These are phyloP conservation scores for Rosa chinensis DNA, from an alignment of 306 rosid species.

Conservation along the genomic window DNA sequence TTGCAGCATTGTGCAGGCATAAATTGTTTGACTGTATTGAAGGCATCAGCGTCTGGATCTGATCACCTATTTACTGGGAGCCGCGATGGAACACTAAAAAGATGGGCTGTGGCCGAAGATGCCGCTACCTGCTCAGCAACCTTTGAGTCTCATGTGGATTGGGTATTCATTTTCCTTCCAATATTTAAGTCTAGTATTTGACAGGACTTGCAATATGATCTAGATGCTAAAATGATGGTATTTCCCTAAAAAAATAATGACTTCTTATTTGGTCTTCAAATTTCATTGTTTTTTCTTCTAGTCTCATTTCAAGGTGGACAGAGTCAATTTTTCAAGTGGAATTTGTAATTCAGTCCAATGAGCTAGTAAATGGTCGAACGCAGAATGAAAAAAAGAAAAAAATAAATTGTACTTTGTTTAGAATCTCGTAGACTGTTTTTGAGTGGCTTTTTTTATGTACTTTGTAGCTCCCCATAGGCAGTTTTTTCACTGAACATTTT, in stretches of 20 bases:
- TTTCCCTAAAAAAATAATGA: background rate
- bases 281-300: background rate
- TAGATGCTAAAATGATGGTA: constrained; percentile 2
- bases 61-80: constrained; percentile 92
- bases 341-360: background rate
- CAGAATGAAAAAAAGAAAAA: background rate
- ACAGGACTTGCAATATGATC: background rate
- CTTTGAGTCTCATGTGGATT: constrained; percentile 98
- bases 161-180: constrained; percentile 57
- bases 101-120: constrained; percentile 76
- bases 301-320: background rate
- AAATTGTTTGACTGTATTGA: constrained; percentile 75
- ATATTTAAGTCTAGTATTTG: background rate
- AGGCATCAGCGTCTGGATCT: constrained; percentile 51
- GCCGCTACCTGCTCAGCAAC: constrained; percentile 83
- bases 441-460: background rate
- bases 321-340: background rate
- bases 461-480: background rate
- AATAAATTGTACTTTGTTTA: background rate
- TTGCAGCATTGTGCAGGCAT: constrained; percentile 95
- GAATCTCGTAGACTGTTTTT: background rate
- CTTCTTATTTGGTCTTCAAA: background rate
- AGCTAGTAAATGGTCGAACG: background rate
- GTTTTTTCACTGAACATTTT: background rate
- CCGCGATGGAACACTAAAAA: constrained; percentile 96